These are phyloP conservation scores for Coniochaeta ligniaria DNA, from an alignment of 2,329 filamentous ascomycete genomes.

Conservation along the genomic window DNA sequence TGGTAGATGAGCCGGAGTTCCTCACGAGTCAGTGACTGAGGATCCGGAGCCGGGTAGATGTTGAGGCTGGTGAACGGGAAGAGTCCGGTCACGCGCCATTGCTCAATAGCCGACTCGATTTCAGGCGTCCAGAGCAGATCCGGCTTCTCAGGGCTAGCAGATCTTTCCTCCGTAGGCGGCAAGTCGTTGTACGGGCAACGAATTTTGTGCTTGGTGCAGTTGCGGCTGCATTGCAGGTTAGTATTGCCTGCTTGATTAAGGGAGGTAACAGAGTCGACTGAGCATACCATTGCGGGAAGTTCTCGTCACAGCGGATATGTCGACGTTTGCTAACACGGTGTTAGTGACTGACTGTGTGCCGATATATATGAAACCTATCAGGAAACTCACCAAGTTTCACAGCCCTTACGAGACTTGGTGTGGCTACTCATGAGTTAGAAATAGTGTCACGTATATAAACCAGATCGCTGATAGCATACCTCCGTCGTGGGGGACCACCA, in stretches of 20 bases:
- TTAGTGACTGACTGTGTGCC: background rate
- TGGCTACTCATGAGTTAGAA: constrained; percentile 52
- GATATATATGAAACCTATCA: background rate
- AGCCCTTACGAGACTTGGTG: constrained; percentile 97
- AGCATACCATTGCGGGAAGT: constrained; percentile 87
- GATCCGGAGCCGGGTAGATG: constrained; percentile 67
- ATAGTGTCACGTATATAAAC: background rate
- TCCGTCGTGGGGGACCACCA: constrained; percentile 79
- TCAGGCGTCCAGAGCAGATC: constrained; percentile 81
- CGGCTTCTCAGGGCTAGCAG: constrained; percentile 53
- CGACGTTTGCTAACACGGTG: constrained; percentile 61
- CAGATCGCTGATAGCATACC: constrained; percentile 29
- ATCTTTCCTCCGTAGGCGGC: constrained; percentile 57
- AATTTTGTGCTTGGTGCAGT: constrained; percentile 98
- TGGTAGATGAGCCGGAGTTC: constrained; percentile 89
- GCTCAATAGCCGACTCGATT: constrained; percentile 71
- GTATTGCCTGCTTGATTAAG: constrained; percentile 4
- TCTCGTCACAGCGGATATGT: constrained; percentile 97
- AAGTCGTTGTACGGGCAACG: constrained; percentile 96
- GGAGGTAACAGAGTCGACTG: background rate
- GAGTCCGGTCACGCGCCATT: constrained; percentile 76
- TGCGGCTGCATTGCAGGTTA: constrained; percentile 54
- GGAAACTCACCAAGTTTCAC: constrained; percentile 70
- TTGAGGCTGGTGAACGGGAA: constrained; percentile 81
- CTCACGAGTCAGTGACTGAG: constrained; percentile 64